Evolutionary conservation across 495 filamentous ascomycete species (phyloP).

Genomic region (Xylaria castorea): DNA sequence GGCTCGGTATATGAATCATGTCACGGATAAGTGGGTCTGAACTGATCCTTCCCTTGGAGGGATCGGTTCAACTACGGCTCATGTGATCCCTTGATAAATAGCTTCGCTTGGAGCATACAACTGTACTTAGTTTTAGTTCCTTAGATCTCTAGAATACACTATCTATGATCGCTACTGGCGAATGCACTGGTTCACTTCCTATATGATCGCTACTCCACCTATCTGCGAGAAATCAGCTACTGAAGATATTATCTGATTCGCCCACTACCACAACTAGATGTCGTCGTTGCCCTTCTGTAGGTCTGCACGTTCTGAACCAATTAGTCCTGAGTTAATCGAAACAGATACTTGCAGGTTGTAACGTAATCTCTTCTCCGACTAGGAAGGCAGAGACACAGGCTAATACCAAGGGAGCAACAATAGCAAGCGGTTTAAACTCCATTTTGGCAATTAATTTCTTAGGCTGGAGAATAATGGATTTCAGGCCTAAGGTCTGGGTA

Average conservation of each 20-base stretch:
- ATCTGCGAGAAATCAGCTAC: too few species aligned
- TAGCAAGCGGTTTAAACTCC: conserved; percentile 18
- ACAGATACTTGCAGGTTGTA: not conserved
- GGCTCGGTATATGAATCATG: not conserved
- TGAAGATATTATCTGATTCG: not conserved
- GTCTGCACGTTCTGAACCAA: conserved; percentile 6
- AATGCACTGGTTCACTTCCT: too few species aligned
- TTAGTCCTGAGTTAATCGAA: not conserved
- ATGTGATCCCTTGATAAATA: too few species aligned
- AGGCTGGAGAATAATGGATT: not conserved
- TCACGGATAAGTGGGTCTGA: too few species aligned
- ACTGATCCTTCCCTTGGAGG: too few species aligned
- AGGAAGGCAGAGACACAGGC: conserved; percentile 22
- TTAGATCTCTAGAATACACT: too few species aligned
- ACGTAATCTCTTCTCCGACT: conserved; percentile 13
- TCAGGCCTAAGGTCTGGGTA: not conserved
- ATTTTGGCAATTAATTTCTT: not conserved
- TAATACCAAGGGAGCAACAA: conserved; percentile 7
- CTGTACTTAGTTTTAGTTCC: too few species aligned
- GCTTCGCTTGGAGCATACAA: too few species aligned
- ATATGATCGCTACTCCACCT: too few species aligned
- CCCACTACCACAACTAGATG: conserved; percentile 14
- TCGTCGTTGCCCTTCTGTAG: conserved; percentile 23
- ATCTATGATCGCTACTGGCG: too few species aligned
- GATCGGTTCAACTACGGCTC: too few species aligned